Base-by-base conservation (phyloP, 129 eudicot genomes). In the Mikania micrantha region DNA sequence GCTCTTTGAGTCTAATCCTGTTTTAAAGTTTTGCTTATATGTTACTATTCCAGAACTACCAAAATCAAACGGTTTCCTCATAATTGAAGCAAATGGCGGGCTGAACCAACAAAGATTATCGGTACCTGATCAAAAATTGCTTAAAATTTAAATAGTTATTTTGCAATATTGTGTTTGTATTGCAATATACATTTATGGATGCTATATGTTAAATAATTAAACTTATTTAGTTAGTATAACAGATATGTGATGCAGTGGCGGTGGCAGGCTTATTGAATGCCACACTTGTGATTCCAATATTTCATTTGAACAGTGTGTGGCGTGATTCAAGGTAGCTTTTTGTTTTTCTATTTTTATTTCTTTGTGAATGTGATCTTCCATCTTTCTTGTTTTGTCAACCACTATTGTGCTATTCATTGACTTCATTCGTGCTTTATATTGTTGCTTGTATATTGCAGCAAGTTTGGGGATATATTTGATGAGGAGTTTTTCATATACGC, bases 241-340 rank as follows among this genome's bases (percentile, higher is more conserved):
- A 94, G 99, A 89, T 94, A 84, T 89, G 93, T 63, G 99, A 94
- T 74, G 99, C 99, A 50, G 99, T 89, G 73, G 99, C 97, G 9
- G 97, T 94, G 58, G 99, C 99, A 31, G 97, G 97, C 61, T 70
- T 94, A 64, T 79, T 94, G 58, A 94, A 94, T 81, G 99, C 99
- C 68, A 94, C 99, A 20, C 99, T 94, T 44, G 93, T 94, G 48
- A 90, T 94, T 79, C 99, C 99, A 34, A 84, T 89, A 45, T 94
- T 94, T 79, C 99, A 94, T 79, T 74, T 94, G 35, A 94, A 94
- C 65, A 94, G 99, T 11, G 99, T 94, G 28, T 94, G 99, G 99
- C 86, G 84, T 6, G 99, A 94, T 77, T 94, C 99, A 53, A 94
- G 99, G 99, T 94, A 67, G 16, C 32, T 17, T 50, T 52, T 38